Evolutionary conservation across 2,329 filamentous ascomycete species (phyloP), one percentile per base, ranked within the genome.

Genomic region (Pseudogymnoascus sp.): DNA sequence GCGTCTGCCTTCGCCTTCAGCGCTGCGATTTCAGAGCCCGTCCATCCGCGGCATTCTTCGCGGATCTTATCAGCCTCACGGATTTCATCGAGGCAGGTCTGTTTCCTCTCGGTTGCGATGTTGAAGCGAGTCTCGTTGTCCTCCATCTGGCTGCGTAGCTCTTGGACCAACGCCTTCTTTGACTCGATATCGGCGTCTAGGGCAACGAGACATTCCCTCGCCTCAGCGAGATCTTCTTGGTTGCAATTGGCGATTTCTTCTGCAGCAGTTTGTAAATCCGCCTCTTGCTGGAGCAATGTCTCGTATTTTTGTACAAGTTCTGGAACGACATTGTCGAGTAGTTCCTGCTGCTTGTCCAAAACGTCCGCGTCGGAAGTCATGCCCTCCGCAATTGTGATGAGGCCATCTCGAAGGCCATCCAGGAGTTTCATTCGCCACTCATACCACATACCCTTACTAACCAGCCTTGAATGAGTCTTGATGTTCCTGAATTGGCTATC

Each of bases 401-500:
- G 82, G 3, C 90, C 92, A 68, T 91, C 87, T 71, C 89, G 92
- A 38, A 99, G 81, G 16, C 91, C 89, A 66, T 87, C 82, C 30
- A 90, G 86, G 23, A 97, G 82, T 70, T 94, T 93, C 81, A 90
- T 93, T 41, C 94, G 88, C 94, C 94, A 99, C 71, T 93, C 89
- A 73, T 99, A 99, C 94, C 94, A 99, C 79, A 94, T 92, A 63
- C 91, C 91, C 73, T 97, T 97, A 77, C 93, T 97, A 60, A 92
- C 80, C 12, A 97, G 81, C 25, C 94, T 85, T 14, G 93, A 91
- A 73, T 96, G 90, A 0, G 91, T 92, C 78, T 97, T 97, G 75
- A 96, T 89, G 71, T 97, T 97, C 75, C 96, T 94, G 80, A 99
- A 94, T 72, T 97, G 92, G 67, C 90, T 94, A 76, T 99, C 93